Base-by-base conservation (phyloP, 371 early-diverging fungal genomes). In the Saksenaea oblongispora region DNA sequence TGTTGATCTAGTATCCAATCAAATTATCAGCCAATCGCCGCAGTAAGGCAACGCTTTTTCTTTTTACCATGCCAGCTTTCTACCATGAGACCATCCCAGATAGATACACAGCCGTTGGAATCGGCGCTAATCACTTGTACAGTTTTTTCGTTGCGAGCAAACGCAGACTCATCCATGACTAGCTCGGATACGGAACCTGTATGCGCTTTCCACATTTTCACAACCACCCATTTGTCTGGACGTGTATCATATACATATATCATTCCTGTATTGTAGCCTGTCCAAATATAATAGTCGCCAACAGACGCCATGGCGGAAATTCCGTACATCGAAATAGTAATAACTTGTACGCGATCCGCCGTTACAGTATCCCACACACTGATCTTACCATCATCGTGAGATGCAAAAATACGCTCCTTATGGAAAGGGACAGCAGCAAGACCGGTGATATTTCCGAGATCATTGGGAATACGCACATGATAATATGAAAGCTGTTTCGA, bases 321-420 rank as follows among this genome's bases (percentile, higher is more conserved):
- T 34, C 87, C 82, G 72, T 95, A 93, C 57, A 81, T 73, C 1
- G 87, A 86, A 0, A 86, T 84, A 4, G 74, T 74, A 26, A 90
- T 74, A 5, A 85, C 71, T 35, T 83, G 76, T 0, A 80, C 18
- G 42, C 76, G 73, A 15, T 78, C 78, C 18, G 83, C 56, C 0
- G 82, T 74, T 13, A 70, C 70, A 17, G 80, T 72, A 65, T 91
- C 87, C 91, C 92, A 93, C 0, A 92, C 76, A 26, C 86, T 82
- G 5, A 94, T 82, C 58, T 88, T 91, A 39, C 94, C 93, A 71
- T 93, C 90, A 26, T 91, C 92, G 70, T 94, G 94, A 2, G 90
- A 90, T 7, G 87, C 76, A 71, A 87, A 87, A 11, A 93, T 87
- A 26, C 74, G 74, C 5, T 66, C 59, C 9, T 64, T 67, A 51